A percentile compares a stretch with the other conserved stretches of the same genome.
phyloP scores from a whole-genome alignment of 768 basidiomycete genomes.

The Trichaptum fuscoviolaceum region DNA sequence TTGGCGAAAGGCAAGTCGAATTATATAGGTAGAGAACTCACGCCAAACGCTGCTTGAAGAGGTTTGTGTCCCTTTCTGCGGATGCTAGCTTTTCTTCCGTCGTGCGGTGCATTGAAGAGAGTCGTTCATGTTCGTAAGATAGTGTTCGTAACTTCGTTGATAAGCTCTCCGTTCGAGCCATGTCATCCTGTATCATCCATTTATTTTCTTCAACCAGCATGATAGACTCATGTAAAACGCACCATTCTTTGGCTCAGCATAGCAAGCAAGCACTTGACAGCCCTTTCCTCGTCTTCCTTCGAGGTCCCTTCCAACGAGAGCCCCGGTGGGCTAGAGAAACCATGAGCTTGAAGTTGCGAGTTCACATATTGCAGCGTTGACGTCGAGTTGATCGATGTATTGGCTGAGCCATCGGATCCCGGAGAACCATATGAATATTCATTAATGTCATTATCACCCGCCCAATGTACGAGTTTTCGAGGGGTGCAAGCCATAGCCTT shows the following conservation, averaged over 20 bases:
- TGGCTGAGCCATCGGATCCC: slow-evolving; percentile 35
- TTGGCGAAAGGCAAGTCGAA: slow-evolving; percentile 5
- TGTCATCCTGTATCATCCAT: slow-evolving; percentile 49
- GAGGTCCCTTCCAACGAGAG: slow-evolving; percentile 63
- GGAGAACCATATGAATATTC: slow-evolving; percentile 29
- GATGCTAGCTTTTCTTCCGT: slow-evolving; percentile 58
- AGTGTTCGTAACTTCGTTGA: slow-evolving; percentile 71
- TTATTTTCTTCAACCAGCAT: neutral
- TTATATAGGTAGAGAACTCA: slow-evolving; percentile 36
- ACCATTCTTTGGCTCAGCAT: slow-evolving; percentile 78
- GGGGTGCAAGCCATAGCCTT: neutral
- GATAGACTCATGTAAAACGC: slow-evolving; percentile 23
- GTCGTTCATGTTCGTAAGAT: slow-evolving; percentile 75
- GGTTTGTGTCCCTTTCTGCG: slow-evolving; percentile 74
- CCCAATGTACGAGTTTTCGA: slow-evolving; percentile 2
- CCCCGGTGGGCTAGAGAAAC: slow-evolving; percentile 60
- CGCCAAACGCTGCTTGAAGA: slow-evolving; percentile 68
- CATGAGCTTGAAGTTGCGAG: slow-evolving; percentile 77
- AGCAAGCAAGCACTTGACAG: slow-evolving; percentile 70
- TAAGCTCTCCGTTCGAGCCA: slow-evolving; percentile 72
- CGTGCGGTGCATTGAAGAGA: slow-evolving; percentile 56
- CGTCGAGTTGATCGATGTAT: slow-evolving; percentile 41
- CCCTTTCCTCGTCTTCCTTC: slow-evolving; percentile 45
- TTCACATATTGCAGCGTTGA: slow-evolving; percentile 77
- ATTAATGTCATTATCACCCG: slow-evolving; percentile 19